Percentiles rank a stretch among this genome's conserved stretches.
Conservation (phyloP, 805 yeast genomes). For the Pichia exigua region DNA sequence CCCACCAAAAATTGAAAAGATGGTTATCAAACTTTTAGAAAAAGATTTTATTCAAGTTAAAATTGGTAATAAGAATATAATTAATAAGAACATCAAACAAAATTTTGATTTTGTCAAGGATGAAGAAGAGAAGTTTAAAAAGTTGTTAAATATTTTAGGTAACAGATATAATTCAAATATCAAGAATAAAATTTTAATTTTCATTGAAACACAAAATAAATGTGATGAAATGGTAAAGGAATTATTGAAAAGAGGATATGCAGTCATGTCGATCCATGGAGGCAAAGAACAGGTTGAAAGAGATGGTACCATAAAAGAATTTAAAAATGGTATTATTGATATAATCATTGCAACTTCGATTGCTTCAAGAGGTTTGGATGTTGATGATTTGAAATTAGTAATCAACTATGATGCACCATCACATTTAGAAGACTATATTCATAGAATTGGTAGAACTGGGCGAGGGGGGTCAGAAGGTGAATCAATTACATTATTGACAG, state of each 20-base stretch:
- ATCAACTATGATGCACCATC: slow-evolving; percentile 76
- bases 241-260: slow-evolving; percentile 44
- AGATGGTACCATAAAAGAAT: slow-evolving; percentile 62
- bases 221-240: slow-evolving; percentile 66
- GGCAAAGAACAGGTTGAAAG: slow-evolving; percentile 86
- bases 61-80: slow-evolving; percentile 74
- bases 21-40: slow-evolving; percentile 59
- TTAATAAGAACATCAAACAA: slow-evolving; percentile 75
- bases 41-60: slow-evolving; percentile 62
- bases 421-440: slow-evolving; percentile 92
- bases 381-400: slow-evolving; percentile 74
- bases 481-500: slow-evolving; percentile 61
- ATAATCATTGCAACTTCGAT: slow-evolving; percentile 87
- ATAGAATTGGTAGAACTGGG: slow-evolving; percentile 93
- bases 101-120: slow-evolving; percentile 47
- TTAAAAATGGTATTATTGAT: slow-evolving; percentile 50
- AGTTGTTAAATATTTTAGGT: slow-evolving; percentile 49
- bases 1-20: slow-evolving; percentile 66
- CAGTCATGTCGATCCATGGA: slow-evolving; percentile 75
- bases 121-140: slow-evolving; percentile 48
- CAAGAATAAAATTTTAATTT: slow-evolving; percentile 56
- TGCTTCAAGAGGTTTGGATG: slow-evolving; percentile 92
- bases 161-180: slow-evolving; percentile 26
- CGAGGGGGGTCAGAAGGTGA: slow-evolving; percentile 76
- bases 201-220: slow-evolving; percentile 80